A percentile compares a stretch with the other conserved stretches of the same genome.
These are phyloP conservation scores for Sanghuangporus sanghuang DNA, from an alignment of 1,284 basidiomycete species.

Conservation along the genomic window DNA sequence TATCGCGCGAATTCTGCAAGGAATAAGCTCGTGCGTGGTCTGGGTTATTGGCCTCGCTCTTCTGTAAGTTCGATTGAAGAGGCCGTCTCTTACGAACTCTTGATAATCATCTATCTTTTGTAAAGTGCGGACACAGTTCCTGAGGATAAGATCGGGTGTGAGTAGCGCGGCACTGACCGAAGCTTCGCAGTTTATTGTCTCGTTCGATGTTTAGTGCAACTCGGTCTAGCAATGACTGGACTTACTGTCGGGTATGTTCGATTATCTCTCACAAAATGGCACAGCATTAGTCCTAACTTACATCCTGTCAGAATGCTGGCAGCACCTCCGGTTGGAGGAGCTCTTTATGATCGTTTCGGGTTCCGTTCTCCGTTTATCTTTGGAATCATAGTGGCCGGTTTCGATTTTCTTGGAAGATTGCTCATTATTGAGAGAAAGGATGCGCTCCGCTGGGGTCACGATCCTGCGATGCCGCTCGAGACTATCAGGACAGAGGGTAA, in stretches of 20 bases:
- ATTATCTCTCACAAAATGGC: conserved; percentile 1
- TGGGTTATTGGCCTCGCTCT: conserved; percentile 73
- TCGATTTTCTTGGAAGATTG: conserved; percentile 61
- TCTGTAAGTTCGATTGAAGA: conserved; percentile 41
- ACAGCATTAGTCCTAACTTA: background rate
- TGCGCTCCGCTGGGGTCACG: conserved; percentile 47
- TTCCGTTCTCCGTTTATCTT: conserved; percentile 75
- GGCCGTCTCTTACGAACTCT: background rate
- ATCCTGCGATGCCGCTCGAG: conserved; percentile 31
- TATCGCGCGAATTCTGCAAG: conserved; percentile 66
- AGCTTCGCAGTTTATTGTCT: background rate
- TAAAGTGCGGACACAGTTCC: conserved; percentile 65
- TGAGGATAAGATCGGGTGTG: conserved; percentile 53
- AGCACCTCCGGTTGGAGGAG: conserved; percentile 68
- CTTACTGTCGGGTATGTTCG: conserved; percentile 54
- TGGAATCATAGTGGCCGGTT: conserved; percentile 48
- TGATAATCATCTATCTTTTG: conserved; percentile 1
- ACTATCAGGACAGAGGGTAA: conserved; percentile 12
- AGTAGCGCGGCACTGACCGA: conserved; percentile 25
- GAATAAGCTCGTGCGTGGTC: conserved; percentile 66
- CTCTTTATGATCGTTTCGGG: conserved; percentile 60
- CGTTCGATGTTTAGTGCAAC: conserved; percentile 42
- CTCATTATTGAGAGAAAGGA: conserved; percentile 60
- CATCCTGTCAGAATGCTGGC: conserved; percentile 37
- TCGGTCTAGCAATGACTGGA: conserved; percentile 70